A percentile compares a stretch with the other conserved stretches of the same genome.
phyloP scores from a whole-genome alignment of 2,329 filamentous ascomycete genomes.

The Talaromyces albobiverticillius region DNA sequence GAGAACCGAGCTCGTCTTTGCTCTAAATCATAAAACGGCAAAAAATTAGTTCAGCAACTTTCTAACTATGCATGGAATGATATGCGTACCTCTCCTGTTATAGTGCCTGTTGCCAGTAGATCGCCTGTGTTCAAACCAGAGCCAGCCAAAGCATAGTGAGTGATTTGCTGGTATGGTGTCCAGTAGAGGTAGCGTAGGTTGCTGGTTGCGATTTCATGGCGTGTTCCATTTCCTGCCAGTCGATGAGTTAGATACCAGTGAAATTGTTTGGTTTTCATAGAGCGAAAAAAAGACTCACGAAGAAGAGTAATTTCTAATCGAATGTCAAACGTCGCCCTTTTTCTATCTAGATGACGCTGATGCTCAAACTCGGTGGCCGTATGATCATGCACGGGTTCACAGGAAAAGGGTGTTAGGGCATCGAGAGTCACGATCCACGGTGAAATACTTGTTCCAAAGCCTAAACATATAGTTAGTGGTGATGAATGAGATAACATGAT shows the following conservation, averaged over 20 bases:
- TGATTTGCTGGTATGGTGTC: constrained; percentile 28
- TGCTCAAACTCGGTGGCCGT: constrained; percentile 6
- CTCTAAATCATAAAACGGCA: not conserved
- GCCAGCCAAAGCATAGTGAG: constrained; percentile 28
- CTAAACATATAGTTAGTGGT: too few species aligned
- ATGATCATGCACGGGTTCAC: constrained; percentile 18
- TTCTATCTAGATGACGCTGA: constrained; percentile 4
- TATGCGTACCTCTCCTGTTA: constrained; percentile 22
- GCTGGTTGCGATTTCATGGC: constrained; percentile 8
- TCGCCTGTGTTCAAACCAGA: constrained; percentile 30
- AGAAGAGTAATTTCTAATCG: not conserved
- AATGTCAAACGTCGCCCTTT: not conserved
- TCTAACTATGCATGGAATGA: not conserved
- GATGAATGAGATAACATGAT: not conserved
- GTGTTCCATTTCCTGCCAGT: not conserved
- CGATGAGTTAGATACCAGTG: not conserved
- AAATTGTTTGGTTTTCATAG: not conserved
- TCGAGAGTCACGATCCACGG: constrained; percentile 63
- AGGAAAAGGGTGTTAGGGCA: constrained; percentile 46
- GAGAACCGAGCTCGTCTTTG: constrained; percentile 24
- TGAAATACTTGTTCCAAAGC: constrained; percentile 58
- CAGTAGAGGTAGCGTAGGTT: constrained; percentile 22
- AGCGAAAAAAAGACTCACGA: not conserved
- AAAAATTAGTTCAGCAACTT: not conserved
- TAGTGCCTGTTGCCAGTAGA: constrained; percentile 31